phyloP scores from a whole-genome alignment of 2,329 filamentous ascomycete genomes.

The Neonectria neomacrospora region DNA sequence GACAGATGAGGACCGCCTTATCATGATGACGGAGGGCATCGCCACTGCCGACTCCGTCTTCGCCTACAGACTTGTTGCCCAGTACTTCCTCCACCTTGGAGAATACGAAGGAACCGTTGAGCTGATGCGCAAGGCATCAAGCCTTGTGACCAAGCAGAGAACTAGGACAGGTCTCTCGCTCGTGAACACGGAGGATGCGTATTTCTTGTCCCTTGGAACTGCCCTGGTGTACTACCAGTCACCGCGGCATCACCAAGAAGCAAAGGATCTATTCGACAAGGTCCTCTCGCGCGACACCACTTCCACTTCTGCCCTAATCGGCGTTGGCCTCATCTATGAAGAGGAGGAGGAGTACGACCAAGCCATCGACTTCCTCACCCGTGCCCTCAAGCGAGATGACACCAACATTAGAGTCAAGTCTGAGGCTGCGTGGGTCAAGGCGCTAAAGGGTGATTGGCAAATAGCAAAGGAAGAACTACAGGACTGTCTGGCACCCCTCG shows the following conservation, averaged over 20 bases:
- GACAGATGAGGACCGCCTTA: conserved; percentile 80
- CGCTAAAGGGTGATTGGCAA: conserved; percentile 80
- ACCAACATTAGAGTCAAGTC: conserved; percentile 82
- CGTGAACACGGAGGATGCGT: conserved; percentile 75
- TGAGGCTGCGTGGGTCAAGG: conserved; percentile 93
- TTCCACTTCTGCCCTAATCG: conserved; percentile 85
- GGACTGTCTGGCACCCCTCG: conserved; percentile 72
- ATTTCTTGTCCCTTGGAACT: conserved; percentile 84
- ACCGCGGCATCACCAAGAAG: conserved; percentile 88
- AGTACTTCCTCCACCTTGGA: conserved; percentile 86
- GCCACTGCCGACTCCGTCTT: conserved; percentile 76
- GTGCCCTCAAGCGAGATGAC: conserved; percentile 78
- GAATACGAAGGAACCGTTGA: conserved; percentile 87
- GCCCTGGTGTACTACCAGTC: conserved; percentile 90
- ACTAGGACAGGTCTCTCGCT: conserved; percentile 76
- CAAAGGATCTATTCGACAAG: conserved; percentile 84
- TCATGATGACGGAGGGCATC: conserved; percentile 83
- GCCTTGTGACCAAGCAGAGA: conserved; percentile 68
- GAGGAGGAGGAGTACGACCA: conserved; percentile 90
- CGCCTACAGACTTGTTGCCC: conserved; percentile 82
- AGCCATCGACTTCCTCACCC: conserved; percentile 82
- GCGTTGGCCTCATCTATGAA: conserved; percentile 90
- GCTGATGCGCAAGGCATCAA: conserved; percentile 78
- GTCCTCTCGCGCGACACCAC: conserved; percentile 80
- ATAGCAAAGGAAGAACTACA: conserved; percentile 76